Percentiles rank a stretch among this genome's conserved stretches.
These are phyloP conservation scores for Pseudofabraea citricarpa DNA, from an alignment of 2,329 filamentous ascomycete species.

Conservation along the genomic window DNA sequence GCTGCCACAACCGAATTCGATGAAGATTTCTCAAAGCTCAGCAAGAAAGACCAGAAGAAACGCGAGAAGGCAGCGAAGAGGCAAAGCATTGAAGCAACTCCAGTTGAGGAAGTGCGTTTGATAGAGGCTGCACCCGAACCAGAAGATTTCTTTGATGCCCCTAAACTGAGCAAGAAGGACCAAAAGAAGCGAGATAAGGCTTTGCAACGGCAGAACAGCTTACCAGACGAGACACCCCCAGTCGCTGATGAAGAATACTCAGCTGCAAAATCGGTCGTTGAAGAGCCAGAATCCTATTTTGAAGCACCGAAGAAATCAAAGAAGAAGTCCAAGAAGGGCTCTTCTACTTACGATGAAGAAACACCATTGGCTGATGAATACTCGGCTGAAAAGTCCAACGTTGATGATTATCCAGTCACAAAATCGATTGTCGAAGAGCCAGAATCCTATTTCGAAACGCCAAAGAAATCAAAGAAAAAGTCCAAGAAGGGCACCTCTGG, in stretches of 20 bases:
- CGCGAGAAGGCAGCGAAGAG: conserved; percentile 35
- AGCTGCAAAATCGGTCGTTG: conserved; percentile 15
- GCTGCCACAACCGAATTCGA: conserved; percentile 28
- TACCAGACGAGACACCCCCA: conserved; percentile 19
- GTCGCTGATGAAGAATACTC: conserved; percentile 12
- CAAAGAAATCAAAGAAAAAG: conserved; percentile 21
- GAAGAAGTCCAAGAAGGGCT: conserved; percentile 20
- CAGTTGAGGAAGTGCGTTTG: conserved; percentile 10
- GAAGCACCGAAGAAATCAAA: conserved; percentile 24
- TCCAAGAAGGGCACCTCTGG: conserved; percentile 24
- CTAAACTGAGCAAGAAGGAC: conserved; percentile 43
- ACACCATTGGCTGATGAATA: too few relatives aligned
- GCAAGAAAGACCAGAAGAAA: conserved; percentile 37
- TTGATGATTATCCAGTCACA: not conserved
- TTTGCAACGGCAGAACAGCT: conserved; percentile 29
- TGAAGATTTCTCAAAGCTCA: conserved; percentile 26
- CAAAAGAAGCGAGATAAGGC: conserved; percentile 43
- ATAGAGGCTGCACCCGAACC: conserved; percentile 18
- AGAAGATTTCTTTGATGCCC: conserved; percentile 22
- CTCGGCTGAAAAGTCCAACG: conserved; percentile 13
- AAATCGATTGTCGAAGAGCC: conserved; percentile 24
- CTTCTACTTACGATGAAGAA: not conserved
- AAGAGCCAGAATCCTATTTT: conserved; percentile 25
- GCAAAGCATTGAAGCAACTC: conserved; percentile 15
- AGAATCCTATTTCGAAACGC: not conserved